Evolutionary conservation across 352 stramenopile genomes (phyloP), one percentile per base, ranked within the genome.

Genomic region (Globisporangium iwayamae): DNA sequence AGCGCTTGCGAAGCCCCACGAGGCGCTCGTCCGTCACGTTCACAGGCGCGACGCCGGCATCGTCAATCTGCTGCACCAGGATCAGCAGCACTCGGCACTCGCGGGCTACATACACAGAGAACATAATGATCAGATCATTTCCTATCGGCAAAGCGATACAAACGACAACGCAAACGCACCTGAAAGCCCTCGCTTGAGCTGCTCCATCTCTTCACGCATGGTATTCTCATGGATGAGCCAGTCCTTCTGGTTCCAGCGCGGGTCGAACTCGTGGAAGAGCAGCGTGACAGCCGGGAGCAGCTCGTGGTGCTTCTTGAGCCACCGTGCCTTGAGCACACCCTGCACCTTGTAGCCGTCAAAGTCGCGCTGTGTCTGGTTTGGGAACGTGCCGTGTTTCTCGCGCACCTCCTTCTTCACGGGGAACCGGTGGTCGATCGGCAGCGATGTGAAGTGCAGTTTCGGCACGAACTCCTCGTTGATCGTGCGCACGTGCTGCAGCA

Each of bases 281-380:
- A 96, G 68, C 48, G 91, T 81, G 13, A 92, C 85, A 0, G 85
- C 85, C 9, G 87, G 87, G 36, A 96, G 65, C 5, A 88, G 55
- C 66, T 93, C 84, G 60, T 94, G 87, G 64, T 94, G 85, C 57
- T 96, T 96, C 75, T 93, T 94, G 50, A 96, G 67, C 87, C 87
- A 96, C 34, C 76, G 72, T 22, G 78, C 69, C 64, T 96, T 96
- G 54, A 94, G 70, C 14, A 96, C 72, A 9, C 87, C 87, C 43
- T 89, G 73, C 22, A 83, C 74, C 9, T 62, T 62, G 71, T 90
- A 88, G 45, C 81, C 78, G n/a, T 92, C 83, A 56, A 92, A 89
- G 70, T 92, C 83, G 50, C 85, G 81, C 72, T 94, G 85, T 58
- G 78, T 90, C 68, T 94, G 85, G 69, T 87, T 91, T 14, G 83